Evolutionary conservation across 768 basidiomycete genomes (phyloP).

Genomic region (Tulasnella sp.): DNA sequence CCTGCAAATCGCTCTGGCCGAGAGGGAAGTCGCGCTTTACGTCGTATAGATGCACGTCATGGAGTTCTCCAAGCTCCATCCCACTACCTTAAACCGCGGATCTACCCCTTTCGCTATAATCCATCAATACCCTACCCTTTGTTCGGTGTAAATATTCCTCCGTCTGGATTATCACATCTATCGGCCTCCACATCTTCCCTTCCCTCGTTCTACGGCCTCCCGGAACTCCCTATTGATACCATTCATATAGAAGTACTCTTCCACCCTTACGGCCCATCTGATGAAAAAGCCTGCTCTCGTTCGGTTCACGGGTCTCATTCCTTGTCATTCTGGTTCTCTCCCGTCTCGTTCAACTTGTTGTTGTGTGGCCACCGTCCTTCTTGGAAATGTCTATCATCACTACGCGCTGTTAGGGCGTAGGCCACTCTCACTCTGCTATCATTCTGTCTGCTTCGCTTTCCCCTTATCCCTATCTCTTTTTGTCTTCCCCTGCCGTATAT

Average conservation of each 20-base stretch:
- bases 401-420: too few relatives aligned
- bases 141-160: background rate
- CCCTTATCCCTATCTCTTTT: background rate
- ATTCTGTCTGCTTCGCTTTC: background rate
- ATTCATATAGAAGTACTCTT: too few relatives aligned
- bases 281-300: too few relatives aligned
- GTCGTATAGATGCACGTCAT: conserved; percentile 4
- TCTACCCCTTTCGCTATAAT: background rate
- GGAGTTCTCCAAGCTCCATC: background rate
- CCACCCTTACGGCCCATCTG: too few relatives aligned
- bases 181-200: background rate
- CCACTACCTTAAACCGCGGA: background rate
- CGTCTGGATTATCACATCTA: background rate
- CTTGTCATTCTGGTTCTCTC: background rate
- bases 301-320: background rate
- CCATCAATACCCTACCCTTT: background rate
- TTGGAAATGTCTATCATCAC: background rate
- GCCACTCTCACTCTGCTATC: too few relatives aligned
- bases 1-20: conserved; percentile 85
- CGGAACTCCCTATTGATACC: too few relatives aligned
- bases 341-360: background rate
- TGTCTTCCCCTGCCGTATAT: background rate
- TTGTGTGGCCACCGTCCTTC: background rate
- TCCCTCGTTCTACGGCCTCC: too few relatives aligned
- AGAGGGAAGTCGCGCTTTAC: conserved; percentile 12